Evolutionary conservation across 805 yeast genomes (phyloP), one percentile per base, ranked within the genome.

Genomic region (Komagataella kurtzmanii): DNA sequence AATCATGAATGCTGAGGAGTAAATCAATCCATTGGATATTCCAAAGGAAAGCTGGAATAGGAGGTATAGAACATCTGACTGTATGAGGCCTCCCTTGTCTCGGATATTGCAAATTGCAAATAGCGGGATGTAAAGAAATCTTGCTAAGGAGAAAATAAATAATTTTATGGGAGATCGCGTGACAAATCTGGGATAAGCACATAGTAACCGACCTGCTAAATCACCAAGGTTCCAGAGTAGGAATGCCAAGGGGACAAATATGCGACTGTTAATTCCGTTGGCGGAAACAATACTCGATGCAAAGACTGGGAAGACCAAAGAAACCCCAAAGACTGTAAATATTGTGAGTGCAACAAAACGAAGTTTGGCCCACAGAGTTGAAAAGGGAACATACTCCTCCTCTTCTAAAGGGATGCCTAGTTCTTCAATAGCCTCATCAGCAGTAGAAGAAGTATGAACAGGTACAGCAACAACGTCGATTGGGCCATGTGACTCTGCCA

Each of bases 141-240:
- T 72, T 0, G 68, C 59, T 1, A 80, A 45, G 0, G 95, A 73
- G 58, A 83, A 85, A 3, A 63, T 24, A 6, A 86, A 68, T 52
- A 85, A 65, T 12, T 62, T 65, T 5, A 57, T 53, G 17, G 80
- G 79, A 36, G 65, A 65, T 8, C 58, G 58, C 17, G 85, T 67
- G 14, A 72, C 75, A 54, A 75, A 65, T 10, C 55, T 40, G 1
- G 69, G 66, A 50, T 59, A 63, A 2, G 86, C 80, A 72, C 96
- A 81, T 43, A 75, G 54, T 3, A 88, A 63, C 48, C 99, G 72
- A 1, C 97, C 97, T 2, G 72, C 65, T 24, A 93, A 70, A 63
- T 91, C 99, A 17, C 98, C 98, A 12, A 79, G 52, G 65, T 91
- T 91, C 99, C 99, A 91, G 14, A 85, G 64, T 19, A 90, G 69